Evolutionary conservation across 2,329 filamentous ascomycete genomes (phyloP).

Genomic region (Colletotrichum graminicola): DNA sequence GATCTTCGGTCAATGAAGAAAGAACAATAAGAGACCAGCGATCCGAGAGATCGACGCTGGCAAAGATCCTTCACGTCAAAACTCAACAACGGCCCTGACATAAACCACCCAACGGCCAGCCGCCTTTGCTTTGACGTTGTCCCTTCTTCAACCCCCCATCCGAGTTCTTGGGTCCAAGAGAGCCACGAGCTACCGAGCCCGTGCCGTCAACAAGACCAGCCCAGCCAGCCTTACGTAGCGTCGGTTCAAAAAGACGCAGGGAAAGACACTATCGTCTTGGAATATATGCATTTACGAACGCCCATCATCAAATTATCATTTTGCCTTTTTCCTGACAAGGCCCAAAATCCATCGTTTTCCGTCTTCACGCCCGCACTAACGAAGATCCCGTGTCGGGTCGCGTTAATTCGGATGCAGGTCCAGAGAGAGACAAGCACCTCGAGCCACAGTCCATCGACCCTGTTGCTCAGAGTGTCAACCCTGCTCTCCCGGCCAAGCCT

Average conservation of each 20-base stretch:
- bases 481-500: constrained; percentile 26
- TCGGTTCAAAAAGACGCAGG: constrained; percentile 15
- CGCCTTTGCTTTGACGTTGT: constrained; percentile 13
- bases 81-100: constrained; percentile 15
- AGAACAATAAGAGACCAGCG: constrained; percentile 9
- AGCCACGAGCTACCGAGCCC: constrained; percentile 24
- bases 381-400: constrained; percentile 44
- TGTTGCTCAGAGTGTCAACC: constrained; percentile 31
- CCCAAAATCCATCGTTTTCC: constrained; percentile 36
- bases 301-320: constrained; percentile 10
- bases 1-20: constrained; percentile 16
- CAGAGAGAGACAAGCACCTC: constrained; percentile 38
- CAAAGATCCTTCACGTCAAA: neutral
- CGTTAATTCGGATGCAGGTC: constrained; percentile 43
- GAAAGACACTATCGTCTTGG: constrained; percentile 5
- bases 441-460: constrained; percentile 30
- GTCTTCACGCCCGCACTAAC: constrained; percentile 45
- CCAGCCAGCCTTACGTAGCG: constrained; percentile 27
- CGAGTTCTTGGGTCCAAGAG: constrained; percentile 25
- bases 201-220: constrained; percentile 23
- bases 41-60: constrained; percentile 1
- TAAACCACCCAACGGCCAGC: constrained; percentile 11
- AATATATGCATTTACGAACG: constrained; percentile 7
- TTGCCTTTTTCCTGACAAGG: constrained; percentile 22
- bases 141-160: constrained; percentile 34